Conservation (phyloP, 495 filamentous ascomycete species). For the Terfezia boudieri region DNA sequence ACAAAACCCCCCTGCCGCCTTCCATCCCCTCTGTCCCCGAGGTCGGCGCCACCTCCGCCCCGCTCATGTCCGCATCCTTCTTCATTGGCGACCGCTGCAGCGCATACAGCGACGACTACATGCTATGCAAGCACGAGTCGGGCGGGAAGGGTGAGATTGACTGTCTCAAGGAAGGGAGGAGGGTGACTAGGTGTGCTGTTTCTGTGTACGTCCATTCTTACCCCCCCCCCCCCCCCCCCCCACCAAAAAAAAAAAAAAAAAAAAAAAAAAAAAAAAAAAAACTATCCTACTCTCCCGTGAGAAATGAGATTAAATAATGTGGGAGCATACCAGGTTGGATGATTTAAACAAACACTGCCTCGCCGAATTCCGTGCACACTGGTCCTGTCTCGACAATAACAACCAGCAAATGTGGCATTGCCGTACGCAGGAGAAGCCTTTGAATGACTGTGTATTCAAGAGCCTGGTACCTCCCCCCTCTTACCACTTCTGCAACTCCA, state of each 20-base stretch:
- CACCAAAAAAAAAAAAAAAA: too few relatives aligned
- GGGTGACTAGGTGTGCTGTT: constrained; percentile 85
- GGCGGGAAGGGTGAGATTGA: constrained; percentile 75
- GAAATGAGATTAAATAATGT: background rate
- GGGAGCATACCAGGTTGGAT: constrained; percentile 37
- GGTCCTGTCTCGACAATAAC: constrained; percentile 88
- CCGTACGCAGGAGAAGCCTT: constrained; percentile 46
- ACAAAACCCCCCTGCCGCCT: constrained; percentile 85
- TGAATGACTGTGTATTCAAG: constrained; percentile 86
- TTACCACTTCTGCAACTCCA: background rate
- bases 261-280: too few relatives aligned
- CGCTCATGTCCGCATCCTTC: constrained; percentile 75
- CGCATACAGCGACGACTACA: constrained; percentile 94
- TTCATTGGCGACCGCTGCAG: constrained; percentile 93
- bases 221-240: background rate
- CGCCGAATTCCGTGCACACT: constrained; percentile 72
- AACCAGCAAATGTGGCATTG: constrained; percentile 95
- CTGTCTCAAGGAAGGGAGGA: constrained; percentile 85
- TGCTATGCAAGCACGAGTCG: constrained; percentile 92
- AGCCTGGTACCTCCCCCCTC: constrained; percentile 46
- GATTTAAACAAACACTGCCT: constrained; percentile 94
- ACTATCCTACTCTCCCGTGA: background rate
- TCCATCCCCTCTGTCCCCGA: constrained; percentile 79
- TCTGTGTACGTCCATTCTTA: constrained; percentile 54
- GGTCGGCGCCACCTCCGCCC: constrained; percentile 75